Percentiles rank a stretch among this genome's conserved stretches.
Evolutionary conservation across 2,329 filamentous ascomycete species (phyloP).

Genomic region (Botryosphaeria agaves): DNA sequence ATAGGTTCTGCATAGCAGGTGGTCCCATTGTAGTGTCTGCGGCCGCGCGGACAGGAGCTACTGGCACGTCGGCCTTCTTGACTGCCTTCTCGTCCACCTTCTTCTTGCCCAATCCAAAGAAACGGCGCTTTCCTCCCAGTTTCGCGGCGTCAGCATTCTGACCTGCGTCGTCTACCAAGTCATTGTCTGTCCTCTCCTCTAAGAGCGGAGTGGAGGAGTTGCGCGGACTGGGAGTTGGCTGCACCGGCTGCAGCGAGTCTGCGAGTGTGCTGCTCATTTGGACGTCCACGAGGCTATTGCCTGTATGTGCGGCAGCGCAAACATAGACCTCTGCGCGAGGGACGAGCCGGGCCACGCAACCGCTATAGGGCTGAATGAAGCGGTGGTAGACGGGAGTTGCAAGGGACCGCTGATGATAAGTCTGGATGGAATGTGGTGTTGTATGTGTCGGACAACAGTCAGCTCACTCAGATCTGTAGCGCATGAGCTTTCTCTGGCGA

Average conservation of each 20-base stretch:
- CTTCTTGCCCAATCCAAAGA: constrained; percentile 14
- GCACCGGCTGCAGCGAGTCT: neutral
- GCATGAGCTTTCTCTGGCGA: no score
- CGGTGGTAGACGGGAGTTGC: no score
- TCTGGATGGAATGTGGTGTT: no score
- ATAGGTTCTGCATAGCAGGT: neutral
- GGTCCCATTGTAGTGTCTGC: neutral
- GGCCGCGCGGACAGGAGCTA: neutral
- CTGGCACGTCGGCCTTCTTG: constrained; percentile 1
- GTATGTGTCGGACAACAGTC: no score
- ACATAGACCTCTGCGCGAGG: no score
- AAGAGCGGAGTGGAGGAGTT: constrained; percentile 8
- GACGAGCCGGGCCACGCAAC: no score
- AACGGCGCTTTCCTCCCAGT: constrained; percentile 1
- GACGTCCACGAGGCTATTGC: no score
- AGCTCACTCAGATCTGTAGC: no score
- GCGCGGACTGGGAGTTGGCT: constrained; percentile 5
- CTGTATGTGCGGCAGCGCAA: no score
- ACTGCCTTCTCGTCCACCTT: constrained; percentile 8
- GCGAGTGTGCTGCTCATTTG: no score
- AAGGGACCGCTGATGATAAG: no score
- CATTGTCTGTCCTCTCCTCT: constrained; percentile 7
- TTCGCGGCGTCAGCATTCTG: neutral
- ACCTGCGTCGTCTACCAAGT: constrained; percentile 1
- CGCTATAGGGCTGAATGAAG: no score